A percentile compares a stretch with the other conserved stretches of the same genome.
These are phyloP conservation scores for Aspergillus hancockii DNA, from an alignment of 495 filamentous ascomycete genomes.

Conservation along the genomic window DNA sequence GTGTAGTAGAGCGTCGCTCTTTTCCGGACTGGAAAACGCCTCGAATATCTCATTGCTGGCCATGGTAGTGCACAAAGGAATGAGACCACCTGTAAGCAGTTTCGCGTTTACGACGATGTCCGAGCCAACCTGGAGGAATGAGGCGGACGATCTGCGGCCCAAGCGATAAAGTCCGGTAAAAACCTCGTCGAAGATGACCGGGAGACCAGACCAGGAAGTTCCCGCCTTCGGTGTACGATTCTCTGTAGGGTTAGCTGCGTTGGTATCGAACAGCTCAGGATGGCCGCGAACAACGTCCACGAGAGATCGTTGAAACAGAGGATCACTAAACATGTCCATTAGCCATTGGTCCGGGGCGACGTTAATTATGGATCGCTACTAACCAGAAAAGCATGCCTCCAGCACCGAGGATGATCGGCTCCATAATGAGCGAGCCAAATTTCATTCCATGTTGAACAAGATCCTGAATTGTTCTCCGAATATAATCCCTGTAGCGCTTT, in stretches of 20 bases:
- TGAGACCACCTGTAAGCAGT: slow-evolving; percentile 71
- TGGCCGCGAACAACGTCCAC: slow-evolving; percentile 60
- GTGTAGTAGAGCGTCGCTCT: slow-evolving; percentile 72
- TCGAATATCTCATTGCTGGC: slow-evolving; percentile 71
- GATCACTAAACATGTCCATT: slow-evolving; percentile 52
- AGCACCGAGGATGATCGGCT: slow-evolving; percentile 74
- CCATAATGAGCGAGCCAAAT: slow-evolving; percentile 74
- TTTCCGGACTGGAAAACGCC: slow-evolving; percentile 65
- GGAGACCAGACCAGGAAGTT: slow-evolving; percentile 65
- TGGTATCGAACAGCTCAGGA: slow-evolving; percentile 46
- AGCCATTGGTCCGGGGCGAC: neutral
- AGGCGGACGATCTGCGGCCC: slow-evolving; percentile 62
- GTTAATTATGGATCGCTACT: slow-evolving; percentile 23
- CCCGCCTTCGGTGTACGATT: slow-evolving; percentile 6
- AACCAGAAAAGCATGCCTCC: slow-evolving; percentile 78
- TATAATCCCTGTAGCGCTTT: slow-evolving; percentile 57
- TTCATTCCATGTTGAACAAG: slow-evolving; percentile 57
- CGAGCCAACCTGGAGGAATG: slow-evolving; percentile 63
- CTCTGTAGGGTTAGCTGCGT: slow-evolving; percentile 12
- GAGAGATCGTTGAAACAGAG: slow-evolving; percentile 71
- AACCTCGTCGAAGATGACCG: slow-evolving; percentile 77
- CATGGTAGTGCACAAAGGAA: slow-evolving; percentile 71
- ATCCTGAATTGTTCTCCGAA: slow-evolving; percentile 49
- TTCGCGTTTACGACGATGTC: slow-evolving; percentile 79
- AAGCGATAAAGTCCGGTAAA: slow-evolving; percentile 81